A percentile compares a stretch with the other conserved stretches of the same genome.
These are phyloP conservation scores for Rhizopus arrhizus DNA, from an alignment of 371 early-diverging fungal genomes.

Conservation along the genomic window DNA sequence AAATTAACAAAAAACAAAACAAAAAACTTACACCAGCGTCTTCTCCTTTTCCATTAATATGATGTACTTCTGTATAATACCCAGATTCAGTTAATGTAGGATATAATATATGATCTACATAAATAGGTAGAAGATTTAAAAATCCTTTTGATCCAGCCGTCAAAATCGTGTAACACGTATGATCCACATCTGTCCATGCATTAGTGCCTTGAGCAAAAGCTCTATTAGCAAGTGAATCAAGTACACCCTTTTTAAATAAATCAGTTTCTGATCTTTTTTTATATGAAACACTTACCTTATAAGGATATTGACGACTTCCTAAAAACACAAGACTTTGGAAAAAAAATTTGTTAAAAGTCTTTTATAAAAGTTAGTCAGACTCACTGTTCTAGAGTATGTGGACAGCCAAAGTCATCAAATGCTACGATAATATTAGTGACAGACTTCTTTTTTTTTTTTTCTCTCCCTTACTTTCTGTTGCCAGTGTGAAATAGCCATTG, in stretches of 20 bases:
- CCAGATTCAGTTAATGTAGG: conserved; percentile 69
- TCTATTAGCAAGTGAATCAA: conserved; percentile 71
- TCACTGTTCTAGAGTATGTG: conserved; percentile 74
- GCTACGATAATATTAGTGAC: conserved; percentile 30
- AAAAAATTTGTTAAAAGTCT: background rate
- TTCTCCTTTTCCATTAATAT: conserved; percentile 59
- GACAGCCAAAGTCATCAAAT: conserved; percentile 71
- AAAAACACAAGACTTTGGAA: conserved; percentile 60
- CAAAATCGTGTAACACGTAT: conserved; percentile 68
- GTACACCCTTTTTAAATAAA: conserved; percentile 51
- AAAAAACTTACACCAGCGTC: conserved; percentile 46
- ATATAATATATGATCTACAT: conserved; percentile 70
- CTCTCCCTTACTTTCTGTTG: conserved; percentile 61
- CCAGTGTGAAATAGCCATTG: conserved; percentile 65
- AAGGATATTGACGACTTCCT: conserved; percentile 70
- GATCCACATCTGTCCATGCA: conserved; percentile 67
- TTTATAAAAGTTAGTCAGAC: conserved; percentile 14
- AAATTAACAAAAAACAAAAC: background rate
- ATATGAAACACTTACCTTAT: conserved; percentile 49
- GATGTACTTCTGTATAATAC: conserved; percentile 68
- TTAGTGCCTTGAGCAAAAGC: conserved; percentile 74
- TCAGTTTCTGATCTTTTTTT: conserved; percentile 1
- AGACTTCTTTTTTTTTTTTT: background rate
- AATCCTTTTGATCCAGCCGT: conserved; percentile 74
- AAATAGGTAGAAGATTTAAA: conserved; percentile 58